Evolutionary conservation across 2,329 filamentous ascomycete species (phyloP), one percentile per base, ranked within the genome.

Genomic region (Cytospora mali): DNA sequence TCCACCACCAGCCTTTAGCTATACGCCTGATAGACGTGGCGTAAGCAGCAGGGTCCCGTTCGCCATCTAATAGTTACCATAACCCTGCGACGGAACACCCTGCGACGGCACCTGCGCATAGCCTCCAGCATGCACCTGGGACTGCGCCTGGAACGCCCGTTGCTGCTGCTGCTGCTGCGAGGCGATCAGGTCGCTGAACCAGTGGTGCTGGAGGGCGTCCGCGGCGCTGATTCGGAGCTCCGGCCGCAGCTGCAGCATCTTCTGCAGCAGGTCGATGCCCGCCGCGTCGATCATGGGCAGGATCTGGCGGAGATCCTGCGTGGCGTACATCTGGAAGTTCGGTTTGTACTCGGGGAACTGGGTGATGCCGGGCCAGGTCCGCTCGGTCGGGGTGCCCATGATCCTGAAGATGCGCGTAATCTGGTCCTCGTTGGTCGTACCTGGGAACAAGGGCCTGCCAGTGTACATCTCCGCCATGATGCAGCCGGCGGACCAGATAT

Each of bases 401-500:
- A 99, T 89, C 64, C 95, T 87, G 84, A 99, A 99, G 76, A 99
- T 99, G 75, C 96, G 93, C 67, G 96, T 85, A 57, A 98, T 88
- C 76, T 99, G 95, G 74, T 99, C 95, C 76, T 99, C 95, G 75
- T 99, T 99, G 42, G 95, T 97, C 1, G 95, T 99, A 63, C 95
- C 95, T 0, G 95, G 95, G 79, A 99, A 99, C 7, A 99, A 84
- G 0, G 95, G 95, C 21, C 95, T 86, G 4, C 95, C 95, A 0
- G 94, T 97, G 76, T 96, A 98, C 93, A 99, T 97, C 78, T 99
- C 95, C 11, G 95, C 95, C 95, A 99, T 98, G 81, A 99, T 99
- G 76, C 95, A 99, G 62, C 95, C 95, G 7, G 95, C 95, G 7
- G 92, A 97, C 95, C 95, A 99, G 74, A 99, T 98, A 73, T 99